Evolutionary conservation across 148 eudicot genomes (phyloP).

Genomic region (Cornus controversa): DNA sequence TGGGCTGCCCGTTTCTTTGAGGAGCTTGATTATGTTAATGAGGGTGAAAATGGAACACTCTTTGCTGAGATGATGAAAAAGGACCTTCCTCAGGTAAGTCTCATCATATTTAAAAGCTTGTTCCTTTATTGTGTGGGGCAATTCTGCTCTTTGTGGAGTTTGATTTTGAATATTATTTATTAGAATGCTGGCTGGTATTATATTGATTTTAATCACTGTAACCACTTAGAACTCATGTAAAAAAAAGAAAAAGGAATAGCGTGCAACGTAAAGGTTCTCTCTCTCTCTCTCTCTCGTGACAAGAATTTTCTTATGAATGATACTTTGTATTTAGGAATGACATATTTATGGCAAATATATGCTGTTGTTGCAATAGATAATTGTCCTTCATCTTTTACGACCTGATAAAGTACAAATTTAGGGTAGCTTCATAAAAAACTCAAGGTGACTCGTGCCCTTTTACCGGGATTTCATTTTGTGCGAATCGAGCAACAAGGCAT

Average conservation of each 20-base stretch:
- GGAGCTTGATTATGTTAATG: constrained; percentile 95
- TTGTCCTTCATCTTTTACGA: too few species aligned
- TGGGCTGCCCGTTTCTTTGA: constrained; percentile 99
- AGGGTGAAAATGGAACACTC: constrained; percentile 91
- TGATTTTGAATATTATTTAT: neutral
- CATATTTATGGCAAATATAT: too few species aligned
- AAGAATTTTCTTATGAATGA: too few species aligned
- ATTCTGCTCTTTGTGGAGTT: neutral
- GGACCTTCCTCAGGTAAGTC: constrained; percentile 91
- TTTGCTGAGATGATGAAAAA: constrained; percentile 98
- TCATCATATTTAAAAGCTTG: neutral
- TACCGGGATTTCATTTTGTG: neutral
- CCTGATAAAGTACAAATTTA: too few species aligned
- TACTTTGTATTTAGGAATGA: too few species aligned
- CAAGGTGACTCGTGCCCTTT: neutral
- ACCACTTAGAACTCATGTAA: too few species aligned
- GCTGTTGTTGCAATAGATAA: too few species aligned
- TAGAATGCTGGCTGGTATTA: neutral
- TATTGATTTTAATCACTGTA: too few species aligned
- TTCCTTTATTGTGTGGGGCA: neutral
- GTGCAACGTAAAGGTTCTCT: too few species aligned
- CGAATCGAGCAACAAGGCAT: neutral
- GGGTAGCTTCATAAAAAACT: too few species aligned
- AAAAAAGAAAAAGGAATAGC: too few species aligned
- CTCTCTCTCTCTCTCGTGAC: too few species aligned